These are phyloP conservation scores for Ascocoryne sarcoides DNA, from an alignment of 2,329 filamentous ascomycete genomes.

Conservation along the genomic window DNA sequence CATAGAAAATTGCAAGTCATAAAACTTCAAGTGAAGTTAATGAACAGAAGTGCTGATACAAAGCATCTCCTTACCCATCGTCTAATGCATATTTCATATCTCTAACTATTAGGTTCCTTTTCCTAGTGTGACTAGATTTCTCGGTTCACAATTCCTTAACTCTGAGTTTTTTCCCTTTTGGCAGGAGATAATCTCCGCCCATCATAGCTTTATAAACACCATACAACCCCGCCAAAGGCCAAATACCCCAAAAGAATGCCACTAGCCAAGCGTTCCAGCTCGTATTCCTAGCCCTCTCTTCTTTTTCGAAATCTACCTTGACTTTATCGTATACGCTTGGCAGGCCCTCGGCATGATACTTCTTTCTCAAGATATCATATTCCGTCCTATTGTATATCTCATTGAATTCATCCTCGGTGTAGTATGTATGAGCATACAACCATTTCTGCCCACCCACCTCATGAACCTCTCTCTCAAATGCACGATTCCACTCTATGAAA, in stretches of 20 bases:
- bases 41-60: no score
- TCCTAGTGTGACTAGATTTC: no score
- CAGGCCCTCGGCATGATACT: constrained; percentile 54
- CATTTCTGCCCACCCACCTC: constrained; percentile 72
- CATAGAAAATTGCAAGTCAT: no score
- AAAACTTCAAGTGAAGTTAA: no score
- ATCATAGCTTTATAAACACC: background rate
- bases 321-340: constrained; percentile 68
- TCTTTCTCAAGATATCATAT: constrained; percentile 54
- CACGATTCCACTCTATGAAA: constrained; percentile 62
- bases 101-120: no score
- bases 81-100: no score
- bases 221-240: background rate
- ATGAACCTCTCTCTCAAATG: constrained; percentile 59
- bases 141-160: no score
- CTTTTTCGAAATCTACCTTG: background rate
- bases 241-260: background rate
- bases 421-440: constrained; percentile 80
- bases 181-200: background rate
- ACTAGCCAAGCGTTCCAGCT: background rate
- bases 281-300: background rate
- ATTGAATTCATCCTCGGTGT: constrained; percentile 63
- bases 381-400: constrained; percentile 46
- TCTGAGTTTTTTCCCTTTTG: background rate
- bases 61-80: no score